These are phyloP conservation scores for Magnusiomyces clavatus DNA, from an alignment of 1,139 yeast genomes.

Conservation along the genomic window DNA sequence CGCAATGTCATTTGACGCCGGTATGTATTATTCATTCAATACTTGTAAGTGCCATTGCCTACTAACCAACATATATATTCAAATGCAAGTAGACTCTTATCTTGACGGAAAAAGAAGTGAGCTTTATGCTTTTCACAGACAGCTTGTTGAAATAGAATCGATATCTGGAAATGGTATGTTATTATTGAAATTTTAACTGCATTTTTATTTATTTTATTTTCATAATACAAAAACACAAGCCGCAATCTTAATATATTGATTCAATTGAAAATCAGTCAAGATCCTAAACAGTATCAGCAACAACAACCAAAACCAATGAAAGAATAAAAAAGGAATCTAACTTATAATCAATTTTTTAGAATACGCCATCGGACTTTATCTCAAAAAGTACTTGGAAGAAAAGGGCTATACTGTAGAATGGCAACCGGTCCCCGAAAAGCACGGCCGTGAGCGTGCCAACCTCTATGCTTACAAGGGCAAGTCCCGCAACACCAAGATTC, in stretches of 20 bases:
- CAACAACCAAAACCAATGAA: too few relatives aligned
- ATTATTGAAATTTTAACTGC: too few relatives aligned
- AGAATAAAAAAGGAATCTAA: background rate
- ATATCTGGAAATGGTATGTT: slow-evolving; percentile 27
- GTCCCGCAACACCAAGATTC: slow-evolving; percentile 41
- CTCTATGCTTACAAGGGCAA: slow-evolving; percentile 51
- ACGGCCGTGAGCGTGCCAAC: slow-evolving; percentile 36
- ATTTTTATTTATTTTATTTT: background rate
- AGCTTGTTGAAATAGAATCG: slow-evolving; percentile 35
- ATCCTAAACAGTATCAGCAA: too few relatives aligned
- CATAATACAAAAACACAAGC: background rate
- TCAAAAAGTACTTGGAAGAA: slow-evolving; percentile 34
- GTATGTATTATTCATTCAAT: too few relatives aligned
- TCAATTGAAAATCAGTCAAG: background rate
- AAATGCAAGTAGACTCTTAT: slow-evolving; percentile 7
- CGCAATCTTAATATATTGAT: background rate
- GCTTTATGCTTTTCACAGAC: slow-evolving; percentile 30
- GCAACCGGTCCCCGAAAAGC: slow-evolving; percentile 32
- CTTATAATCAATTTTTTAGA: slow-evolving; percentile 22
- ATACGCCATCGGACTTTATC: slow-evolving; percentile 29
- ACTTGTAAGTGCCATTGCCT: too few relatives aligned
- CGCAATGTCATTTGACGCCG: too few relatives aligned
- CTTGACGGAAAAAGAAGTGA: slow-evolving; percentile 10
- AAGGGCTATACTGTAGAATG: slow-evolving; percentile 48
- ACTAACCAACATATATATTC: too few relatives aligned